Conservation (phyloP, 2,329 filamentous ascomycete genomes). For the Penicillium rolfsii region DNA sequence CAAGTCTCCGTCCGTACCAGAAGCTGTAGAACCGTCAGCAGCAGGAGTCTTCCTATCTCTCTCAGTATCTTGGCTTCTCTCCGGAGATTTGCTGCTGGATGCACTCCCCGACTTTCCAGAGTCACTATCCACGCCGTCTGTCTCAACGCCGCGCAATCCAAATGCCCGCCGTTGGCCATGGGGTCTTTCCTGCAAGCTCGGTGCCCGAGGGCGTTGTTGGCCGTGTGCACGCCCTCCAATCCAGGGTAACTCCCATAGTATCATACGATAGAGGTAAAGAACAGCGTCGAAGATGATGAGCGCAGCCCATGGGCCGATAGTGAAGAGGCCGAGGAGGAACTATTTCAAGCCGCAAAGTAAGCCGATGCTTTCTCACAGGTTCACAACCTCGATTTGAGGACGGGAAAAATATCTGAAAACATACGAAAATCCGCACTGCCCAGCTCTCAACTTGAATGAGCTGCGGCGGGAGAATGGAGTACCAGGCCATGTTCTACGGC, state of each 20-base stretch:
- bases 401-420: slow-evolving; percentile 27
- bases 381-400: background rate
- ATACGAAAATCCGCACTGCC: slow-evolving; percentile 65
- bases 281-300: slow-evolving; percentile 66
- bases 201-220: slow-evolving; percentile 61
- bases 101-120: background rate
- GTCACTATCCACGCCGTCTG: slow-evolving; percentile 19
- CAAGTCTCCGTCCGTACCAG: slow-evolving; percentile 13
- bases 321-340: slow-evolving; percentile 63
- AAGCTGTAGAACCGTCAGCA: slow-evolving; percentile 6
- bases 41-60: slow-evolving; percentile 21
- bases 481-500: slow-evolving; percentile 59
- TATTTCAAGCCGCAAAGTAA: slow-evolving; percentile 35
- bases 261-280: slow-evolving; percentile 63
- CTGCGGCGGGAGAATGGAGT: slow-evolving; percentile 65
- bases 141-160: slow-evolving; percentile 31
- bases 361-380: background rate
- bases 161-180: slow-evolving; percentile 48
- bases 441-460: slow-evolving; percentile 64
- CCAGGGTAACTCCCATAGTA: slow-evolving; percentile 60
- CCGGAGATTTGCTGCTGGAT: background rate
- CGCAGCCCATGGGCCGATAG: slow-evolving; percentile 65
- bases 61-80: background rate
- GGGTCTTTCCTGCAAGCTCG: slow-evolving; percentile 62
- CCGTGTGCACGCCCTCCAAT: slow-evolving; percentile 53